Base-by-base conservation (phyloP, 2,329 filamentous ascomycete species). In the Mycosphaerella arachidis region DNA sequence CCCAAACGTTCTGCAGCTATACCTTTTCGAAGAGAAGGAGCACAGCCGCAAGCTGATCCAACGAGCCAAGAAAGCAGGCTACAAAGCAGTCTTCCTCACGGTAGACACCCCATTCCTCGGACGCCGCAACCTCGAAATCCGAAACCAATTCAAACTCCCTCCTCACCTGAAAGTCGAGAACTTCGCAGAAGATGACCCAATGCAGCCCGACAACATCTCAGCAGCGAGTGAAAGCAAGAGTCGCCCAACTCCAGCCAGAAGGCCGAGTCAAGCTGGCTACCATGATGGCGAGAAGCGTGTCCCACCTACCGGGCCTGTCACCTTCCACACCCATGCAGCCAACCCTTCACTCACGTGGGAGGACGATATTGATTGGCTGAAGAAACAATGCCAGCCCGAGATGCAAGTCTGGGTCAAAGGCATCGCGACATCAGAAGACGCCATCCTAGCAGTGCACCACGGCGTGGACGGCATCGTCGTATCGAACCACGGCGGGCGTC, bases 91-190 rank as follows among this genome's bases (percentile, higher is more conserved):
- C 3, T 79, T 86, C 54, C 70, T 86, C 2, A 82, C 82, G 0
- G 81, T 85, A 1, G 84, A 86, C 59, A 78, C 79, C 0, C 83
- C 83, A 0, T 77, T 82, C 6, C 74, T 85, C 0, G 84, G 83
- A 0, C 75, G 78, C 12, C 75, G 83, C 1, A 74, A 83, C 18
- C 79, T 83, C 37, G 82, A 86, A 64, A 79, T 80, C 53, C 76
- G 82, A 9, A 84, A 85, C 60, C 75, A 79, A 48, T 85, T 84
- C 68, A 73, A 71, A 53, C 63, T 74, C 13, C 73, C 71, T 12
- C 66, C 68, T 16, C 72, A 74, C 51, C 70, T 73, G 59, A 71
- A 71, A 56, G 68, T 74, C 9, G 72, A 70, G 0, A 75, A 75
- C 48, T 75, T 75, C 57, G 62, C 66, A 13, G 64, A 66, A 5